phyloP scores from a whole-genome alignment of 768 basidiomycete species.

The Strobilomyces echinocephalus region DNA sequence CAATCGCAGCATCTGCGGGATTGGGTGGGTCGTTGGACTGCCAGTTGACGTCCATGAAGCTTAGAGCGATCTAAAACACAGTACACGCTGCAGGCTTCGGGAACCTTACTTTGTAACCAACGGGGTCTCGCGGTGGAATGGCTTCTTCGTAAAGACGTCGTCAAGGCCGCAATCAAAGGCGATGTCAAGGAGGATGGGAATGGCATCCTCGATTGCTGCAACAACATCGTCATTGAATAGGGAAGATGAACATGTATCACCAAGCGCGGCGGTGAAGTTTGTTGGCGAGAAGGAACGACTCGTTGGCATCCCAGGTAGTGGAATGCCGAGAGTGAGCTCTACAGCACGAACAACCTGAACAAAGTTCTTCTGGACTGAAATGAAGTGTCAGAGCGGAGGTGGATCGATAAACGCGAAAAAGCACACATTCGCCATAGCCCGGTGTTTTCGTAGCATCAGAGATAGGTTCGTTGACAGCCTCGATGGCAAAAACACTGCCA shows the following conservation, averaged over 20 bases:
- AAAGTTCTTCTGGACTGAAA: conserved; percentile 63
- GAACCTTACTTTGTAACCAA: conserved; percentile 37
- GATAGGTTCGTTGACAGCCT: conserved; percentile 76
- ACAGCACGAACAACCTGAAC: conserved; percentile 63
- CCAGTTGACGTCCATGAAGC: conserved; percentile 83
- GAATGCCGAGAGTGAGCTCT: conserved; percentile 57
- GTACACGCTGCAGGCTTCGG: background rate
- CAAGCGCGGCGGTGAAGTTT: conserved; percentile 36
- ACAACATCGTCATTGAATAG: conserved; percentile 29
- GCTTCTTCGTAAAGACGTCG: conserved; percentile 19
- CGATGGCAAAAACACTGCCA: conserved; percentile 58
- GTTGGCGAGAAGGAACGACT: conserved; percentile 18
- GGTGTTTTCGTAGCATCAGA: conserved; percentile 68
- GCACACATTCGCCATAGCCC: conserved; percentile 63
- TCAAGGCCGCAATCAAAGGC: conserved; percentile 17
- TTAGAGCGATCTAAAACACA: conserved; percentile 25
- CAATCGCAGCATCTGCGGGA: conserved; percentile 62
- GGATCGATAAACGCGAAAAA: background rate
- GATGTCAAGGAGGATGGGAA: conserved; percentile 35
- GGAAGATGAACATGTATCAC: conserved; percentile 9
- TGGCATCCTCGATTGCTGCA: conserved; percentile 32
- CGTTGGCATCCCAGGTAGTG: conserved; percentile 18
- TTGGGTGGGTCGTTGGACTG: conserved; percentile 66
- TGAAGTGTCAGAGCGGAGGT: background rate
- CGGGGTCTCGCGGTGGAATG: conserved; percentile 19